These are phyloP conservation scores for Astraeus odoratus DNA, from an alignment of 768 basidiomycete species.

Conservation along the genomic window DNA sequence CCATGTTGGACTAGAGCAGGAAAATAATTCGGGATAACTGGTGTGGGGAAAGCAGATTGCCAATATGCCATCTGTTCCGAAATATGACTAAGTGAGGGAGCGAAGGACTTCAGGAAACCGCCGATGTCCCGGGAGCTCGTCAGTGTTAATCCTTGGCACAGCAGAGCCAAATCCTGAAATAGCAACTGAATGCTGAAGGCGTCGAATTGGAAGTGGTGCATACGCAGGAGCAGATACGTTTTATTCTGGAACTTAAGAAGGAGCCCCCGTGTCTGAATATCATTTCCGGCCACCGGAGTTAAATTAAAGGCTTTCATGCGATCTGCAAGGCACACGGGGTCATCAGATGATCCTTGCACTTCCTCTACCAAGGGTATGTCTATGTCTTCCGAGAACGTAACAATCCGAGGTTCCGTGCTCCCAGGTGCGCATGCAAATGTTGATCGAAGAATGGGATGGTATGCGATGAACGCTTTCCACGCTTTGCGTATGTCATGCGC, in stretches of 20 bases:
- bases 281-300: conserved; percentile 14
- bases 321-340: conserved; percentile 5
- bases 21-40: conserved; percentile 22
- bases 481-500: conserved; percentile 27
- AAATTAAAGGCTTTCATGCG: conserved; percentile 19
- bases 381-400: conserved; percentile 17
- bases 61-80: conserved; percentile 29
- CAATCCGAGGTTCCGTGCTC: conserved; percentile 13
- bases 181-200: conserved; percentile 40
- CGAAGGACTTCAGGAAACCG: conserved; percentile 23
- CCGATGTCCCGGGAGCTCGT: conserved; percentile 18
- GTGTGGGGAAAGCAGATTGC: conserved; percentile 25
- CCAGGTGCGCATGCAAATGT: conserved; percentile 28
- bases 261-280: conserved; percentile 16
- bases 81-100: conserved; percentile 14
- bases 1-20: conserved; percentile 11
- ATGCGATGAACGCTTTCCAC: conserved; percentile 31
- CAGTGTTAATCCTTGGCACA: conserved; percentile 26
- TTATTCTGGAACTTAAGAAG: conserved; percentile 10
- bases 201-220: conserved; percentile 48
- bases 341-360: conserved; percentile 7
- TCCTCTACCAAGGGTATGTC: conserved; percentile 8
- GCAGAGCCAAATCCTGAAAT: conserved; percentile 30
- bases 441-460: conserved; percentile 36
- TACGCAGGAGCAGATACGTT: conserved; percentile 24